Percentiles rank a stretch among this genome's conserved stretches.
Evolutionary conservation across 306 rosid genomes (phyloP).

Genomic region (Sicyos edulis): DNA sequence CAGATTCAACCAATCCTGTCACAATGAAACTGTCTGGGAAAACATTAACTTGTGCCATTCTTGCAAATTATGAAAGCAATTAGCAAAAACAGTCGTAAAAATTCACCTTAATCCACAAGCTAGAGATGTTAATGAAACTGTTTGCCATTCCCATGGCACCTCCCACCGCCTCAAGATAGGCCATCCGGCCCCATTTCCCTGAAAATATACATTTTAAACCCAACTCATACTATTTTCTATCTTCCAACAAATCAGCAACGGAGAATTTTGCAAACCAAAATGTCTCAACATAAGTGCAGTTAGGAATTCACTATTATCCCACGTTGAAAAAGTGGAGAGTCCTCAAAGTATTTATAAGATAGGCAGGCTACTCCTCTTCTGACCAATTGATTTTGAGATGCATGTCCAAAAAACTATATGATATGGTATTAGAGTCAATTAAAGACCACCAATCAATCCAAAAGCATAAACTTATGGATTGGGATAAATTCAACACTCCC

Average conservation of each 20-base stretch:
- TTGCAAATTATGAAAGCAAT: slow-evolving; percentile 12
- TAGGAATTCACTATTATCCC: no score
- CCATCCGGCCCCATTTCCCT: slow-evolving; percentile 55
- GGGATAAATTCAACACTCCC: no score
- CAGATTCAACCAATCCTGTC: slow-evolving; percentile 87
- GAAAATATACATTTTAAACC: slow-evolving; percentile 15
- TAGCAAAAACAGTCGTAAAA: neutral
- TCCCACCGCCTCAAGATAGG: slow-evolving; percentile 82
- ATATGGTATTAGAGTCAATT: no score
- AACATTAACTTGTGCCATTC: slow-evolving; percentile 35
- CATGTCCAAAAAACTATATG: no score
- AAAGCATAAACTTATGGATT: no score
- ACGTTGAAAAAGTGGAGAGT: no score
- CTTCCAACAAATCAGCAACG: neutral
- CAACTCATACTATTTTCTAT: neutral
- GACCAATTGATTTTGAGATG: no score
- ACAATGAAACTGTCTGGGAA: slow-evolving; percentile 98
- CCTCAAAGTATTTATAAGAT: no score
- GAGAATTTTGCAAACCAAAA: slow-evolving; percentile 1
- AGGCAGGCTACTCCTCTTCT: no score
- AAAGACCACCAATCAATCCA: no score
- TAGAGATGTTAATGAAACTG: slow-evolving; percentile 67
- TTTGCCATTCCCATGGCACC: slow-evolving; percentile 98
- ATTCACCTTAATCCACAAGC: slow-evolving; percentile 91
- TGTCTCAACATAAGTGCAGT: neutral